Evolutionary conservation across 148 eudicot genomes (phyloP).

Genomic region (Camellia lanceoleosa): DNA sequence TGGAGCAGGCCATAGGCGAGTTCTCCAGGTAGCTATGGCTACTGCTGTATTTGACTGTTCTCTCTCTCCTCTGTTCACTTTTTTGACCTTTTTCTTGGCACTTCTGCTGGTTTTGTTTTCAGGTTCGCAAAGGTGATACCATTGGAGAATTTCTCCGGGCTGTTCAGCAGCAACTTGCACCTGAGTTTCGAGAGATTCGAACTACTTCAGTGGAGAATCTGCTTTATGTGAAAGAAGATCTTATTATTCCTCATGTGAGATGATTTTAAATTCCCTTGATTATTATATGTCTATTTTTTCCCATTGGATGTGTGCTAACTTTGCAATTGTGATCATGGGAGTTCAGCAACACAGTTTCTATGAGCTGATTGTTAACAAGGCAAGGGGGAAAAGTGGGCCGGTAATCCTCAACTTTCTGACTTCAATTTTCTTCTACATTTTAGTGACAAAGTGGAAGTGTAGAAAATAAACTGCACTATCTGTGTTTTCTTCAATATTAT

Average conservation of each 20-base stretch:
- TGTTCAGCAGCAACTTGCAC: conserved; percentile 98
- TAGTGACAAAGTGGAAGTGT: background rate
- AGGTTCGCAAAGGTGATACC: conserved; percentile 94
- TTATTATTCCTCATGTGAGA: conserved; percentile 93
- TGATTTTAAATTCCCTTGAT: background rate
- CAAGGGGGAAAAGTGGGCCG: conserved; percentile 99
- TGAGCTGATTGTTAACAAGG: conserved; percentile 96
- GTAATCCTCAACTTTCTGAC: conserved; percentile 36
- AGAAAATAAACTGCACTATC: background rate
- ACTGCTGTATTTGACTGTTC: background rate
- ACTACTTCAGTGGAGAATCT: conserved; percentile 95
- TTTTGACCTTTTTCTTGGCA: background rate
- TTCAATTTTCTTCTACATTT: conserved; percentile 9
- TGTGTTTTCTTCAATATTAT: background rate
- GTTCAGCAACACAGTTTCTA: conserved; percentile 96
- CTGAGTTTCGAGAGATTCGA: conserved; percentile 94
- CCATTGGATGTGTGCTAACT: conserved; percentile 17
- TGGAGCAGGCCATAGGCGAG: conserved; percentile 94
- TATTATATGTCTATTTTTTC: background rate
- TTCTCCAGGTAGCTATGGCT: conserved; percentile 55
- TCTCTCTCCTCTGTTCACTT: background rate
- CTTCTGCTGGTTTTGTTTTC: conserved; percentile 14
- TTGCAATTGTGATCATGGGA: conserved; percentile 12
- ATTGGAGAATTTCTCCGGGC: conserved; percentile 93
- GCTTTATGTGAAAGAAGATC: conserved; percentile 97